These are phyloP conservation scores for Aspergillus funiculosus DNA, from an alignment of 495 filamentous ascomycete species.

Conservation along the genomic window DNA sequence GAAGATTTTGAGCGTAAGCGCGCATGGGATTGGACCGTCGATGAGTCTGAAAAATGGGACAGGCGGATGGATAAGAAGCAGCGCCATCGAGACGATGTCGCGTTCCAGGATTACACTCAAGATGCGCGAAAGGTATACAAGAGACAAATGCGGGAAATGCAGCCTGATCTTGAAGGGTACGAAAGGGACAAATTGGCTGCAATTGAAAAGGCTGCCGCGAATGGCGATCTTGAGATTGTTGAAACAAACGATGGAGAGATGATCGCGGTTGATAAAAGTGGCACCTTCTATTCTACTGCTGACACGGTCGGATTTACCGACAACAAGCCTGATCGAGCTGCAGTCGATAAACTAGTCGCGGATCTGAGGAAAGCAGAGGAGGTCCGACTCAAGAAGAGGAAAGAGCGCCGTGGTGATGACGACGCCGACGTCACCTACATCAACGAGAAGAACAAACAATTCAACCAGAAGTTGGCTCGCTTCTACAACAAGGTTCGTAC, in stretches of 20 bases:
- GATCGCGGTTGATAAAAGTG: constrained; percentile 85
- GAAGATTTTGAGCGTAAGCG: constrained; percentile 96
- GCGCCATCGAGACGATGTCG: constrained; percentile 72
- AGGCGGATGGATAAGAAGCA: constrained; percentile 80
- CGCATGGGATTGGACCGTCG: constrained; percentile 96
- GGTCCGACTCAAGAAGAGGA: constrained; percentile 72
- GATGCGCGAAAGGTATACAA: constrained; percentile 92
- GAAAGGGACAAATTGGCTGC: constrained; percentile 77
- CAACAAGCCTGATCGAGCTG: constrained; percentile 81
- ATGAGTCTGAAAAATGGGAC: constrained; percentile 93
- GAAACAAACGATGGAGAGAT: constrained; percentile 93
- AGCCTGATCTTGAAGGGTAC: constrained; percentile 69
- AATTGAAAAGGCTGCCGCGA: constrained; percentile 73
- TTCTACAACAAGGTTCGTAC: constrained; percentile 86
- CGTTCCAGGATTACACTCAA: constrained; percentile 84
- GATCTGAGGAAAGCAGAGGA: constrained; percentile 90
- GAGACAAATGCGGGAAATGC: constrained; percentile 70
- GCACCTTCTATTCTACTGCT: constrained; percentile 81
- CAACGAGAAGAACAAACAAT: constrained; percentile 99
- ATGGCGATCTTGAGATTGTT: constrained; percentile 80
- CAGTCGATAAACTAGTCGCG: constrained; percentile 81
- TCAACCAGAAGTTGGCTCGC: constrained; percentile 90
- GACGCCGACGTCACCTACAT: constrained; percentile 95
- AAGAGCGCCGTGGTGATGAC: constrained; percentile 67
- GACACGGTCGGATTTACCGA: constrained; percentile 75